A percentile compares a stretch with the other conserved stretches of the same genome.
These are phyloP conservation scores for Mrakia frigida DNA, from an alignment of 768 basidiomycete genomes.

Conservation along the genomic window DNA sequence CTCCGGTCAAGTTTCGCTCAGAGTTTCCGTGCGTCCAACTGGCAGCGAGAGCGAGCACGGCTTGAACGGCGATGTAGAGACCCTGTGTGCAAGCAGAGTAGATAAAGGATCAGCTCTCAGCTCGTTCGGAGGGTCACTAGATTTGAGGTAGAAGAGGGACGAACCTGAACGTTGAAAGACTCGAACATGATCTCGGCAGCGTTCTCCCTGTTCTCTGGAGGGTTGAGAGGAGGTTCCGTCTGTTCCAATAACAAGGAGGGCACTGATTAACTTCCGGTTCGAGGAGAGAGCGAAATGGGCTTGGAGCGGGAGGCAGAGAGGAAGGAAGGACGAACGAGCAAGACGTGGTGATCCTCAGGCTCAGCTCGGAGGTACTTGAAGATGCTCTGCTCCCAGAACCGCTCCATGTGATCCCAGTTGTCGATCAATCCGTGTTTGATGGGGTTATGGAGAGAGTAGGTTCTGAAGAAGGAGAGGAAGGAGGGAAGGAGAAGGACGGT, in stretches of 20 bases:
- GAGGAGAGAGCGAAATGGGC: background rate
- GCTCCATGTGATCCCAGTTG: conserved; percentile 91
- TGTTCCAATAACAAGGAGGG: conserved; percentile 43
- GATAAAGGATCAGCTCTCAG: background rate
- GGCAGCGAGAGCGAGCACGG: conserved; percentile 94
- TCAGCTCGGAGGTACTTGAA: conserved; percentile 99
- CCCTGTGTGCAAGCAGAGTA: background rate
- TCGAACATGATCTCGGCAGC: conserved; percentile 99
- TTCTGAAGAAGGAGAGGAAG: conserved; percentile 43
- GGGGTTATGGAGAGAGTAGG: conserved; percentile 92
- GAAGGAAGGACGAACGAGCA: conserved; percentile 60
- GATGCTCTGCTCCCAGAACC: conserved; percentile 99
- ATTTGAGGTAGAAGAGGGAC: background rate
- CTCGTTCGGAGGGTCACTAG: too few relatives aligned
- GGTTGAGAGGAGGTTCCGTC: conserved; percentile 99
- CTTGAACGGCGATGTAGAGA: conserved; percentile 91
- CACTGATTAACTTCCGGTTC: too few relatives aligned
- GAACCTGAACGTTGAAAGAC: conserved; percentile 81
- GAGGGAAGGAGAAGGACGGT: background rate
- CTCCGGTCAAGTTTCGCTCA: conserved; percentile 89
- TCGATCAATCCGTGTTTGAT: conserved; percentile 70
- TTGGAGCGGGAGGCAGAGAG: too few relatives aligned
- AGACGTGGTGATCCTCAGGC: conserved; percentile 97
- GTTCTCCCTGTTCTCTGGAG: conserved; percentile 97
- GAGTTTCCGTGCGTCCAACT: conserved; percentile 89